A percentile compares a stretch with the other conserved stretches of the same genome.
Evolutionary conservation across 768 basidiomycete genomes (phyloP).

Genomic region (Amanita pseudoporphyria): DNA sequence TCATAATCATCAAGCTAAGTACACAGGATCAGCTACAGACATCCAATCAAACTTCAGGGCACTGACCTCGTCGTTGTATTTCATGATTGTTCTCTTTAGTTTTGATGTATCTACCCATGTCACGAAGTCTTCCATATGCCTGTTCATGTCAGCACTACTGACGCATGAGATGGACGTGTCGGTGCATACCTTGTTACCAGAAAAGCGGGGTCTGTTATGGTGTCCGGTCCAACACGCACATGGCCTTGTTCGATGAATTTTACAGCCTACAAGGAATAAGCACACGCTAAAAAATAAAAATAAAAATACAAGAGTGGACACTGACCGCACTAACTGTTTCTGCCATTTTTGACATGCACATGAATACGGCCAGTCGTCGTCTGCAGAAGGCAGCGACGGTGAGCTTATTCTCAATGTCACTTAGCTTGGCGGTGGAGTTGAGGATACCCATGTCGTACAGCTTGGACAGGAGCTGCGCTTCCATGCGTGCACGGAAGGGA

Average conservation of each 20-base stretch:
- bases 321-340: constrained; percentile 90
- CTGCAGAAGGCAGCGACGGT: constrained; percentile 94
- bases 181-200: constrained; percentile 70
- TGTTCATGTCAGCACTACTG: constrained; percentile 18
- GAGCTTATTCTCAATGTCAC: constrained; percentile 93
- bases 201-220: constrained; percentile 93
- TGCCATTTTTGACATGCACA: constrained; percentile 90
- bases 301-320: constrained; percentile 17
- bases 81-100: constrained; percentile 90
- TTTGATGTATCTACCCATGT: constrained; percentile 99
- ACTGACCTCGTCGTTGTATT: constrained; percentile 89
- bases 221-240: constrained; percentile 92
- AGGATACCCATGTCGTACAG: constrained; percentile 97
- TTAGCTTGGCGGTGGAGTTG: constrained; percentile 77
- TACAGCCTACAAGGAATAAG: constrained; percentile 54
- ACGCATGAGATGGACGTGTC: background rate
- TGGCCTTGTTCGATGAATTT: constrained; percentile 99
- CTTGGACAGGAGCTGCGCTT: constrained; percentile 83
- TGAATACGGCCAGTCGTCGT: constrained; percentile 83
- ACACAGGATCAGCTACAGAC: constrained; percentile 11
- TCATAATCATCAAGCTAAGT: constrained; percentile 90
- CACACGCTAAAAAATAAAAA: constrained; percentile 3
- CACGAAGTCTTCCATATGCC: constrained; percentile 98
- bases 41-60: background rate
- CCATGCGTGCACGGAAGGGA: constrained; percentile 77